phyloP scores from a whole-genome alignment of 225 moss, liverwort and hornwort genomes.

The Antitrichia curtipendula region DNA sequence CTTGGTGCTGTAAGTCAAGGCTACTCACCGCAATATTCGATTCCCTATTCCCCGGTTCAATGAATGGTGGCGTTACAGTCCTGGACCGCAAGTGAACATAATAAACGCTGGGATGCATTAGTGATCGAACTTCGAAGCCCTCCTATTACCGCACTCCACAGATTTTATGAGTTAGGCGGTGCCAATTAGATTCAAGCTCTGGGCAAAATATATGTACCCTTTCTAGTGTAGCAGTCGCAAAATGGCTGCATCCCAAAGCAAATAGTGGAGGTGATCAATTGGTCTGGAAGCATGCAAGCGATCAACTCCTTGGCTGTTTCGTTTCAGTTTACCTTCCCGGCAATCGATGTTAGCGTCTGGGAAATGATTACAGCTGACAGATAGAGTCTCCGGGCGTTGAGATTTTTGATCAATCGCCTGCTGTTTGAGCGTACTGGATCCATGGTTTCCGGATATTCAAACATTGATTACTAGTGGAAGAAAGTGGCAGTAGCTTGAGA shows the following conservation, averaged over 20 bases:
- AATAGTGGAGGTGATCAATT: background rate
- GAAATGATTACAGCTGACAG: background rate
- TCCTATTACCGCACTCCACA: background rate
- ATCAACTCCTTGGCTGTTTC: background rate
- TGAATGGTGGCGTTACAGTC: background rate
- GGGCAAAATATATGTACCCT: background rate
- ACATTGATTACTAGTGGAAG: background rate
- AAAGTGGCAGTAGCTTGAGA: background rate
- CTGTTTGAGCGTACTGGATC: background rate
- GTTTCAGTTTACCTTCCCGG: background rate
- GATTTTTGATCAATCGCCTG: background rate
- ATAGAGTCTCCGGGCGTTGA: background rate
- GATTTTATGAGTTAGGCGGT: background rate
- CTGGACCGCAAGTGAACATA: background rate
- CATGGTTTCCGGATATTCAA: background rate
- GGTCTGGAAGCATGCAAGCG: background rate
- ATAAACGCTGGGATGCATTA: background rate
- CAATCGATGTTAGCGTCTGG: background rate
- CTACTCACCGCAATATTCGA: background rate
- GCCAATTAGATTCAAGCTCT: background rate
- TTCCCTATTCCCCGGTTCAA: background rate
- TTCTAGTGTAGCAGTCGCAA: background rate
- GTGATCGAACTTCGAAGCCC: background rate
- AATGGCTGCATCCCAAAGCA: background rate
- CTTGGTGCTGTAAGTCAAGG: background rate